Evolutionary conservation across 371 early-diverging fungal genomes (phyloP).

Genomic region (Mortierella sp.): DNA sequence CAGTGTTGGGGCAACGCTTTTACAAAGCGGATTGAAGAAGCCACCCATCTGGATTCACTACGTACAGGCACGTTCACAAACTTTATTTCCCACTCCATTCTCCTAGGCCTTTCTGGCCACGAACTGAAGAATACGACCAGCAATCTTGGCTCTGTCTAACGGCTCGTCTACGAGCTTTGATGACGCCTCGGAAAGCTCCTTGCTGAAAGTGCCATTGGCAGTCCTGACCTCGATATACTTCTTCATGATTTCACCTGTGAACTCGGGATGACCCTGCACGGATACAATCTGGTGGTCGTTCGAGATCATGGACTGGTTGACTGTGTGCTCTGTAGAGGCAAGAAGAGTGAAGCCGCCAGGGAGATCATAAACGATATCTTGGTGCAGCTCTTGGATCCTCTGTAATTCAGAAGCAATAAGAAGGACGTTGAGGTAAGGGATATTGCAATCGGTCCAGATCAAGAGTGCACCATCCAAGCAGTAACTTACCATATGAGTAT

Average conservation of each 20-base stretch:
- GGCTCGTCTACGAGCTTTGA: constrained; percentile 32
- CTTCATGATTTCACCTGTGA: constrained; percentile 59
- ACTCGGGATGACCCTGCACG: constrained; percentile 88
- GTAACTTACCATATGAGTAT: constrained; percentile 34
- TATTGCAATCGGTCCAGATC: neutral
- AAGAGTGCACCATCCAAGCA: too few species aligned
- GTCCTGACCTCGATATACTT: constrained; percentile 58
- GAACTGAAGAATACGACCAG: constrained; percentile 33
- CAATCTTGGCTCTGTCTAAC: constrained; percentile 39
- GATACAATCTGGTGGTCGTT: constrained; percentile 69
- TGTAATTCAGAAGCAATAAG: constrained; percentile 9
- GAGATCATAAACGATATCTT: constrained; percentile 42
- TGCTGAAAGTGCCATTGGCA: constrained; percentile 55
- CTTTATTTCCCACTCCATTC: too few species aligned
- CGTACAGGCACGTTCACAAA: neutral
- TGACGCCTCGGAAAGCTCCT: constrained; percentile 48
- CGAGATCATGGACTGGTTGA: constrained; percentile 63
- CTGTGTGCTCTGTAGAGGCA: constrained; percentile 23
- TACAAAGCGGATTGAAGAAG: too few species aligned
- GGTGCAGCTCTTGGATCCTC: constrained; percentile 74
- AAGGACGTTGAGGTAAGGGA: neutral
- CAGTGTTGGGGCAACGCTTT: constrained; percentile 8
- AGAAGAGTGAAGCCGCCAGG: constrained; percentile 34
- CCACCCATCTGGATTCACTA: neutral
- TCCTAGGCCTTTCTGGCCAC: too few species aligned